Evolutionary conservation across 1,139 yeast species (phyloP), one percentile per base, ranked within the genome.

Genomic region (Debaryomycetaceae sp.): DNA sequence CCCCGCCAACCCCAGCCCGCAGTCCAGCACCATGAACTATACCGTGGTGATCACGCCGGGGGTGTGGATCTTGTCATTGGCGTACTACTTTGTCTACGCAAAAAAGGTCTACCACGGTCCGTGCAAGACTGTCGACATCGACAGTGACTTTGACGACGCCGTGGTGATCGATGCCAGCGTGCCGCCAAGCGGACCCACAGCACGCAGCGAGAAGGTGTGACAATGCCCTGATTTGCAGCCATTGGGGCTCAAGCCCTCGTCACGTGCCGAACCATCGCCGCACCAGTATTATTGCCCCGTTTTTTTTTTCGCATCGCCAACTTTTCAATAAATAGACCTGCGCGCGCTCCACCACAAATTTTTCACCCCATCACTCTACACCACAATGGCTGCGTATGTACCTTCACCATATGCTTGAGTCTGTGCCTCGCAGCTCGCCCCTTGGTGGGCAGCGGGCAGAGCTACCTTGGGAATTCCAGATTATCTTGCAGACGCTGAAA

Each of bases 1-100:
- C 51, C 77, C 78, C 13, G 38, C 66, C 28, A 44, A 51, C 23
- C 49, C 47, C 20, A 49, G 45, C 9, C 64, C 71, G 9, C 51
- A 53, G 20, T 55, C 55, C 22, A 46, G 50, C 1, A 59, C 72
- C 5, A 76, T 77, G 83, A 77, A 77, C 46, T 77, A 77, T 45
- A 75, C 82, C 1, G 65, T 71, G 40, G 82, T 75, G 5, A 71
- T 76, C 34, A 70, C 70, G 7, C 65, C 69, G 0, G 47, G 58
- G 6, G 58, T 53, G 11, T 52, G 58, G 56, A 45, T 71, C 13
- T 48, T 73, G 5, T 60, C 79, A 0, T 42, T 62, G 34, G 32
- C 61, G 5, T 75, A 71, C 45, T 75, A 66, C 46, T 53, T 50
- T 32, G 46, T 52, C 3, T 71, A 71, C 44, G 77, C 75, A 34